Percentiles rank a stretch among this genome's conserved stretches.
phyloP scores from a whole-genome alignment of 2,329 filamentous ascomycete genomes.

The Ophiocordyceps camponoti-floridani region DNA sequence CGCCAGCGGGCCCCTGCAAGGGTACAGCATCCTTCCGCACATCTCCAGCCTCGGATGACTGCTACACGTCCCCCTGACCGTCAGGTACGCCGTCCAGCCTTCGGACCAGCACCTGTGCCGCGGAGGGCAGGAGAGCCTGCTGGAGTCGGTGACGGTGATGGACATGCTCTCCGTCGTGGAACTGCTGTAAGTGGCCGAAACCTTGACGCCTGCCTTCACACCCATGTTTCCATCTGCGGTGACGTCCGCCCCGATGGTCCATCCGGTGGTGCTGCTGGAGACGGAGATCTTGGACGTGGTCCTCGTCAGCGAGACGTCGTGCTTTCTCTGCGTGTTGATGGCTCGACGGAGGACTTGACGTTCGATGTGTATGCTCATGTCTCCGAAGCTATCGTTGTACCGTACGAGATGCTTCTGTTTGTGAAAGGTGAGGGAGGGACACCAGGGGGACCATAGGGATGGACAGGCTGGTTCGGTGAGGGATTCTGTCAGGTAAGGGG shows the following conservation, averaged over 20 bases:
- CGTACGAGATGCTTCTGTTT: no score
- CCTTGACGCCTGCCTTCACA: background rate
- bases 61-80: background rate
- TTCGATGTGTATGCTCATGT: background rate
- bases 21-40: background rate
- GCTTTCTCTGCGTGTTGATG: background rate
- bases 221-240: background rate
- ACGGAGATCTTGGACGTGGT: background rate
- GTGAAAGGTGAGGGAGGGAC: no score
- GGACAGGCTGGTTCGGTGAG: no score
- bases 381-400: background rate
- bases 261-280: background rate
- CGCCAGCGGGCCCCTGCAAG: background rate
- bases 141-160: background rate
- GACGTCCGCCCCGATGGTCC: background rate
- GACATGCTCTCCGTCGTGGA: background rate
- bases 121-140: background rate
- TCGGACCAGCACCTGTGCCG: background rate
- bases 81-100: background rate
- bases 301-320: background rate
- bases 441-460: no score
- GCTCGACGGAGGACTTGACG: background rate
- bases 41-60: background rate
- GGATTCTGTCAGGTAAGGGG: no score
- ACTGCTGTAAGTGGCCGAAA: background rate